phyloP scores from a whole-genome alignment of 331 rosid species.

The Quercus phellos region DNA sequence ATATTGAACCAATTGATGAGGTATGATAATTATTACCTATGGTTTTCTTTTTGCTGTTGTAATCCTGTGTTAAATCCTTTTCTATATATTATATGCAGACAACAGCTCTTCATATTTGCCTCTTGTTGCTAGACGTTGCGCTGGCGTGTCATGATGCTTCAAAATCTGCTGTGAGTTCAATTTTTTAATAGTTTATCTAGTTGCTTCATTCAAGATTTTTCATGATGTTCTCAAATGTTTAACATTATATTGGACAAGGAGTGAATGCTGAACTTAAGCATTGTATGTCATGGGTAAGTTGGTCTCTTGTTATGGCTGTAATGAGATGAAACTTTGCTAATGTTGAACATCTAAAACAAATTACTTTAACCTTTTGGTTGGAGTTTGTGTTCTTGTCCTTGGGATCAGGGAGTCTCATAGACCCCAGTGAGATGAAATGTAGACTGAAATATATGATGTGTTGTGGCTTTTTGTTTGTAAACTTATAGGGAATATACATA shows the following conservation, averaged over 20 bases:
- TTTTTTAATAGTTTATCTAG: conserved; percentile 15
- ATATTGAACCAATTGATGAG: conserved; percentile 88
- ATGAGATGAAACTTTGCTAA: neutral
- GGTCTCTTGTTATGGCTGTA: neutral
- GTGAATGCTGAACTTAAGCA: neutral
- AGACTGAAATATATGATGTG: neutral
- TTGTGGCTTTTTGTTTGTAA: neutral
- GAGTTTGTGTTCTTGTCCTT: neutral
- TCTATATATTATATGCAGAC: conserved; percentile 45
- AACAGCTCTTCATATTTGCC: conserved; percentile 84
- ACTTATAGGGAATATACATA: no score
- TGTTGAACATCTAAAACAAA: neutral
- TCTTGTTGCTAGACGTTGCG: conserved; percentile 89
- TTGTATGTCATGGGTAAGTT: neutral
- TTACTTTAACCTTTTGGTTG: neutral
- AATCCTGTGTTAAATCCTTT: conserved; percentile 24
- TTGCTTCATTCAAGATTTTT: conserved; percentile 7
- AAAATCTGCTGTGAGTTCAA: conserved; percentile 85
- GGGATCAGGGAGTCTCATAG: neutral
- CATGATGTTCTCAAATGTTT: neutral
- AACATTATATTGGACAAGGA: neutral
- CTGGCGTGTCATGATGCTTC: conserved; percentile 86
- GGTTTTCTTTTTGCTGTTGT: conserved; percentile 9
- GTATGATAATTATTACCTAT: conserved; percentile 33
- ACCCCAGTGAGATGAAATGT: neutral